Evolutionary conservation across 1,284 basidiomycete species (phyloP), one percentile per base, ranked within the genome.

Genomic region (Apiotrichum montevideense): DNA sequence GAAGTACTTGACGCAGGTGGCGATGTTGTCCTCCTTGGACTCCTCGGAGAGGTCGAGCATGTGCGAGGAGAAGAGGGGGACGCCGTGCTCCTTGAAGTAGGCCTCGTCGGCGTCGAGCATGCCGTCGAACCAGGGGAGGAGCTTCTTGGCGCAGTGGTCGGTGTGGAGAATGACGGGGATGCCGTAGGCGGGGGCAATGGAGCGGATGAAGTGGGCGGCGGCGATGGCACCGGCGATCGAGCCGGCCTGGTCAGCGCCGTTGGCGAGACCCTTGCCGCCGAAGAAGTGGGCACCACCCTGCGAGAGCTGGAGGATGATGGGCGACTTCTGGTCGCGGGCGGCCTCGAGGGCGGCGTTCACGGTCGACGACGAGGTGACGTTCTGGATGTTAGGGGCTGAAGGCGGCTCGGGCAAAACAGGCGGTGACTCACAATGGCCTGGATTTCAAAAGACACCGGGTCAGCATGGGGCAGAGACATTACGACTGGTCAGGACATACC

Each of bases 41-140:
- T 98, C 95, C 75, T 99, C 96, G 54, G 94, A 98, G 66, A 99
- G 85, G 79, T 98, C 96, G 68, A 99, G 87, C 96, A 99, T 99
- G 88, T 99, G 96, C 41, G 95, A 98, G 61, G 72, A 74, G 60
- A 57, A 61, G 59, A 98, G 87, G 48, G 96, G 85, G 75, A 91
- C 90, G 64, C 86, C 84, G 81, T 96, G 85, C 66, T 84, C 79
- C 79, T 90, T 91, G 84, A 82, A 96, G 83, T 96, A 93, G 34
- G 83, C 89, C 80, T 97, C 90, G 77, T 98, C 88, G 58, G 95
- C 95, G 55, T 86, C 87, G 76, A 98, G 90, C 96, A 99, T 98
- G 66, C 78, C 95, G 76, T 98, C 96, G 80, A 98, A 97, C 96
- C 96, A 99, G 13, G 88, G 94, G 58, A 99, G 86, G 64, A 98